Base-by-base conservation (phyloP, 2,329 filamentous ascomycete genomes). In the Exophiala oligosperma region DNA sequence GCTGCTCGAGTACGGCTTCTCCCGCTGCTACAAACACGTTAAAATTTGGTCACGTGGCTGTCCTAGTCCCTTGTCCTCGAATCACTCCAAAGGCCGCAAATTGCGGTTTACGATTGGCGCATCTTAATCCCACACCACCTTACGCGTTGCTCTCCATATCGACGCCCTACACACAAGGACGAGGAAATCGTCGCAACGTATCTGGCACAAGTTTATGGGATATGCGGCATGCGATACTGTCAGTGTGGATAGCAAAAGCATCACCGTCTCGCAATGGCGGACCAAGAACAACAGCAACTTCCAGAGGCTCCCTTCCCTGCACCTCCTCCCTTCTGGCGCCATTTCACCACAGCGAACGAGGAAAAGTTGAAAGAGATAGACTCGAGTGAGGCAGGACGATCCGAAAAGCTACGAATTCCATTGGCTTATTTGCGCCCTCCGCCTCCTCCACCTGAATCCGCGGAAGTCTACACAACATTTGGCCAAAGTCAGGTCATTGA, bases 321-420 rank as follows among this genome's bases (percentile, higher is more conserved):
- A 52, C 94, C 94, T 26, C 94, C 94, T 26, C 87, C 88, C 0
- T 96, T 97, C 76, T 97, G 90, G 86, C 87, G 88, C 66, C 82
- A 90, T 72, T 97, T 97, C 75, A 96, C 91, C 0, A 73, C 85
- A 2, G 84, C 88, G 28, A 95, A 93, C 69, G 69, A 90, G 52
- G 75, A 83, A 12, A 84, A 84, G 49, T 74, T 89, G 24, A 74
- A 80, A 56, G 69, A 80, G 40, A 70, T 82, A 53, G 60, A 73
- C 70, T 57, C 67, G 67, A 41, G 73, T 69, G 74, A 66, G 68
- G 17, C 56, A 67, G 52, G 70, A 71, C 60, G 72, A 67, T 28
- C 66, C 66, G 76, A 82, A 28, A 58, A 59, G 26, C 71, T 94
- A 0, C 89, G 91, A 0, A 74, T 83, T 23, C 89, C 93, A 56